Evolutionary conservation across 2,329 filamentous ascomycete species (phyloP), one percentile per base, ranked within the genome.

Genomic region (Fusarium setosum): DNA sequence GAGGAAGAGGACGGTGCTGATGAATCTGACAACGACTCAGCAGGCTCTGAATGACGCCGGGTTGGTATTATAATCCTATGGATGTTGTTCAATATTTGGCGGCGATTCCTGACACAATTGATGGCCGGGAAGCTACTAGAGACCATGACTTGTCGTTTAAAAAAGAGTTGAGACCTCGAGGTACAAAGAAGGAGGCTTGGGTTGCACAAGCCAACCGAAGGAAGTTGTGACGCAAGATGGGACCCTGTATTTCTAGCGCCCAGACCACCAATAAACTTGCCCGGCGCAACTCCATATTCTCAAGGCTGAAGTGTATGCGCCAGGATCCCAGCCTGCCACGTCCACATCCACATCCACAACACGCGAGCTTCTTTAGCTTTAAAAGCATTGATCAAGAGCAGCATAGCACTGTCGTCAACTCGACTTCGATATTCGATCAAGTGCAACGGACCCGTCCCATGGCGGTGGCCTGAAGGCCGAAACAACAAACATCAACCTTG

Each of bases 181-280:
- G 26, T 34, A 32, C 38, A 52, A n/a, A 13, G 26, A 41, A 31
- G 20, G 49, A 41, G 26, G 49, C 35, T 41, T 52, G 48, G 37
- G 35, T 23, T 31, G 26, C 26, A 42, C 49, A 52, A 42, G 49
- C 48, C 56, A 58, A 31, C n/a, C 17, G n/a, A 54, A 44, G 18
- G 40, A 37, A 42, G 44, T 31, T 58, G 52, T 42, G 54, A 60
- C 59, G 53, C 38, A 42, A 51, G 29, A 45, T 26, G 24, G 49
- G 47, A 53, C 49, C 57, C 61, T 56, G 51, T 47, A 48, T 56
- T 60, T 34, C 56, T 26, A 57, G 54, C 53, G 54, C 48, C 60
- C 38, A 34, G 47, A 42, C 56, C 58, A 61, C 70, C 70, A 72
- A 71, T 72, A 54, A 71, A 48, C 67, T 62, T 54, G 40, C 56